A percentile compares a stretch with the other conserved stretches of the same genome.
Evolutionary conservation across 2,329 filamentous ascomycete species (phyloP).

Genomic region (Leptographium flavum): DNA sequence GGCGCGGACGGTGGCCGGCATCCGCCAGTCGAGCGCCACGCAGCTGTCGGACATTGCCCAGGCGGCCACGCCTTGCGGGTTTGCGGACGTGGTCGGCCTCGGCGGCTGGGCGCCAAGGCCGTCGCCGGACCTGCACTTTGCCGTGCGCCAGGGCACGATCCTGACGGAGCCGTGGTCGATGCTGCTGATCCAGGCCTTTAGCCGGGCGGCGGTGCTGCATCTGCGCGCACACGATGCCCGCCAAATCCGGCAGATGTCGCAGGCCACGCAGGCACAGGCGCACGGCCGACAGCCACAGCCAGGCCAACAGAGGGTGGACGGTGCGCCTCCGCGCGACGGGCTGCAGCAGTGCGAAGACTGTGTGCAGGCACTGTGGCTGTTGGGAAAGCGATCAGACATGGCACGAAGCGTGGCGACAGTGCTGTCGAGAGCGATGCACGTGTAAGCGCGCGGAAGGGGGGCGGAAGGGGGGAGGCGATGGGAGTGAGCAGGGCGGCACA

Average conservation of each 20-base stretch:
- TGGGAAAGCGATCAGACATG: slow-evolving; percentile 41
- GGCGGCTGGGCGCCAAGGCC: background rate
- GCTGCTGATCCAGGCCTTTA: slow-evolving; percentile 37
- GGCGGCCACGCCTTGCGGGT: slow-evolving; percentile 22
- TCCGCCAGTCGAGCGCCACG: slow-evolving; percentile 28
- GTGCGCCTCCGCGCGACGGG: slow-evolving; percentile 13
- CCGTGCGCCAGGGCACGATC: slow-evolving; percentile 38
- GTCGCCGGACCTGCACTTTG: slow-evolving; percentile 31
- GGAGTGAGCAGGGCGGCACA: no score
- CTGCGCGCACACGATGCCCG: slow-evolving; percentile 21
- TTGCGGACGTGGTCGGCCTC: background rate
- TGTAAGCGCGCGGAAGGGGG: background rate
- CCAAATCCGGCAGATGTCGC: slow-evolving; percentile 8
- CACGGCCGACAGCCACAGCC: background rate
- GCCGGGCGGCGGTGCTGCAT: slow-evolving; percentile 26
- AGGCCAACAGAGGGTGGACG: slow-evolving; percentile 14
- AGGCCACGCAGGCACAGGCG: background rate
- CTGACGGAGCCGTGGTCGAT: slow-evolving; percentile 47
- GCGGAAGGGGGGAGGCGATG: no score
- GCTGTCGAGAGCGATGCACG: slow-evolving; percentile 49
- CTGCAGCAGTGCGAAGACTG: slow-evolving; percentile 30
- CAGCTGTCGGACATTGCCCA: slow-evolving; percentile 34
- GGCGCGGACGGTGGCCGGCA: slow-evolving; percentile 21
- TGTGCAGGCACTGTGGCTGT: slow-evolving; percentile 36
- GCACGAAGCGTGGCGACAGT: slow-evolving; percentile 28